phyloP scores from a whole-genome alignment of 1,284 basidiomycete genomes.

The Heterobasidion irregulare region DNA sequence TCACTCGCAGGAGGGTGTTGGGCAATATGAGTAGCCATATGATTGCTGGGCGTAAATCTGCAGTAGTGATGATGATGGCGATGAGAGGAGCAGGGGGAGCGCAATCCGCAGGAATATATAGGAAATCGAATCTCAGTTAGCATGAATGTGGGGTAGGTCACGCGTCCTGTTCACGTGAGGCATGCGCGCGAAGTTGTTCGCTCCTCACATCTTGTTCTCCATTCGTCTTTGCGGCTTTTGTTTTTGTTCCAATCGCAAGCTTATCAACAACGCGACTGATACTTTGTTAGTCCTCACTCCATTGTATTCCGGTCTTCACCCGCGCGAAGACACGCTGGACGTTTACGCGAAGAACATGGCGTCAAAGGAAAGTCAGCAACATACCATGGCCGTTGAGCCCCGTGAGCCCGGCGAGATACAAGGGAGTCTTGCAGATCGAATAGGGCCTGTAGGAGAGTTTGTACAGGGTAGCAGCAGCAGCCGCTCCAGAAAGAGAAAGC shows the following conservation, averaged over 20 bases:
- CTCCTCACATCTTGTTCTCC: neutral
- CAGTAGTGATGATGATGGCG: neutral
- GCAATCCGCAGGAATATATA: neutral
- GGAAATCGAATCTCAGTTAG: neutral
- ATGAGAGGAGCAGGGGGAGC: neutral
- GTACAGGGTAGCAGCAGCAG: neutral
- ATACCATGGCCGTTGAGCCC: neutral
- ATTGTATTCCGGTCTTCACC: neutral
- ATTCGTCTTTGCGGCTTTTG: neutral
- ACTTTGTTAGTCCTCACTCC: neutral
- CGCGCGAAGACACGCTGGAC: neutral
- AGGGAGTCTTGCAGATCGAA: neutral
- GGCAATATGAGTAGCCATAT: slow-evolving; percentile 13
- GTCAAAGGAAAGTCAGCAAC: neutral
- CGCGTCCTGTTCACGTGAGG: neutral
- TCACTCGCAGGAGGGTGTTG: slow-evolving; percentile 20
- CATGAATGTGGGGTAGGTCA: neutral
- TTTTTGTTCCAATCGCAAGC: neutral
- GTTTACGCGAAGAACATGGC: neutral
- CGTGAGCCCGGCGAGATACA: neutral
- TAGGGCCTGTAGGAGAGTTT: neutral
- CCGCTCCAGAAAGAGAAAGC: slow-evolving; percentile 2
- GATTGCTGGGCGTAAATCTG: neutral
- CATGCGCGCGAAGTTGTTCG: neutral
- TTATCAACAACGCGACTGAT: neutral